Evolutionary conservation across 495 filamentous ascomycete genomes (phyloP).

Genomic region (Hypoxylon trugodes): DNA sequence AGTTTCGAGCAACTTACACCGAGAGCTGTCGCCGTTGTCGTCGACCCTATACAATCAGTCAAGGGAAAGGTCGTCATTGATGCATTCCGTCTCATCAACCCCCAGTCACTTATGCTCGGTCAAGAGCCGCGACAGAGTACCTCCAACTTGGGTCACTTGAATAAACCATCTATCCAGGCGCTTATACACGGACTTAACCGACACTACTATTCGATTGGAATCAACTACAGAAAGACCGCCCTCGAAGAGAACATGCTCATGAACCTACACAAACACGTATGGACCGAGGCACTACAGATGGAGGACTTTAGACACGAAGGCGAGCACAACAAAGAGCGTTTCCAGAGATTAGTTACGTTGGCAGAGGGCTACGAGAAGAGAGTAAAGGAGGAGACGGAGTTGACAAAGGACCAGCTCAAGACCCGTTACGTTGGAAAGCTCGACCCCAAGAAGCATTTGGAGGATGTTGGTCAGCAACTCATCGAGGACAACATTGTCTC

Average conservation of each 20-base stretch:
- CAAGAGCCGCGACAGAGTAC: constrained; percentile 99
- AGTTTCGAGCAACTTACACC: constrained; percentile 98
- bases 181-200: constrained; percentile 97
- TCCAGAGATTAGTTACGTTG: constrained; percentile 85
- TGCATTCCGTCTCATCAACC: constrained; percentile 98
- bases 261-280: constrained; percentile 99
- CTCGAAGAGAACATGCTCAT: constrained; percentile 99
- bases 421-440: constrained; percentile 99
- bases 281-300: constrained; percentile 98
- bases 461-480: constrained; percentile 92
- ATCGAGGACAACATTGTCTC: constrained; percentile 99
- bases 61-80: constrained; percentile 99
- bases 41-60: constrained; percentile 98
- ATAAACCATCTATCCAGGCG: constrained; percentile 99
- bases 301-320: constrained; percentile 91
- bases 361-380: constrained; percentile 98
- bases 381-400: constrained; percentile 96
- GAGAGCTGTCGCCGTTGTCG: constrained; percentile 94
- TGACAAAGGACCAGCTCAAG: constrained; percentile 97
- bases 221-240: constrained; percentile 97
- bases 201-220: constrained; percentile 98
- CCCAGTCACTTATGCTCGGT: constrained; percentile 97
- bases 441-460: constrained; percentile 98
- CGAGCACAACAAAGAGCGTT: constrained; percentile 79
- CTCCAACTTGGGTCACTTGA: constrained; percentile 95